Evolutionary conservation across 2,329 filamentous ascomycete genomes (phyloP), one percentile per base, ranked within the genome.

Genomic region (Pestalotiopsis sp.): DNA sequence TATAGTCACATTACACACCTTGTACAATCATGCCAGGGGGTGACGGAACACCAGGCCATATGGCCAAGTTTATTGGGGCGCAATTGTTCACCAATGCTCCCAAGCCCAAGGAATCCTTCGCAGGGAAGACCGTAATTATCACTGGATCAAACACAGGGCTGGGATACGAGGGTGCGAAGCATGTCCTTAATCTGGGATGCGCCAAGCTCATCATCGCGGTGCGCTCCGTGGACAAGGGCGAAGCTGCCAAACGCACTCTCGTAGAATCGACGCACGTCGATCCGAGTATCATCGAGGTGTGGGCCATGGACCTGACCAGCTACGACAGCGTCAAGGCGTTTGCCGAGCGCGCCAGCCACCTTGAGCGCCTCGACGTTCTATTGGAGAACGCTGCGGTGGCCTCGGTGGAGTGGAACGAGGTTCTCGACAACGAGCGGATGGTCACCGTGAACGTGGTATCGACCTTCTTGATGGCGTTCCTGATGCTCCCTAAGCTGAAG

Each of bases 21-120:
- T 17, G 5, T 20, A 52, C 9, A 52, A 59, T 6, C 25, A 59
- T 59, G 57, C 57, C 57, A 20, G 57, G 57, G n/a, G 57, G 57
- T 59, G 57, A 59, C 23, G 57, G 57, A 59, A 59, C 57, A 20
- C 57, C 57, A 23, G 57, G 57, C 25, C 57, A 59, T 59, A 31
- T 59, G 57, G 57, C 57, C 57, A 59, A 27, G 25, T 59, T 59
- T 27, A 59, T 59, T 2, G 57, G 57, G n/a, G 57, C 57, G 13
- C 57, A 59, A 25, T 25, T 59, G 11, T 59, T 59, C 23, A 27
- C 17, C n/a, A 59, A 59, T 14, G n/a, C n/a, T 17, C 57, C 57
- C n/a, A 59, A 59, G 25, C 57, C 57, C 2, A 59, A 52, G 14
- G 20, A 52, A 12, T 20, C 31, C 14, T 49, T 49, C 41, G n/a